Evolutionary conservation across 139 green algal genomes (phyloP), one percentile per base, ranked within the genome.

Genomic region (Chlamydomonas eustigma): DNA sequence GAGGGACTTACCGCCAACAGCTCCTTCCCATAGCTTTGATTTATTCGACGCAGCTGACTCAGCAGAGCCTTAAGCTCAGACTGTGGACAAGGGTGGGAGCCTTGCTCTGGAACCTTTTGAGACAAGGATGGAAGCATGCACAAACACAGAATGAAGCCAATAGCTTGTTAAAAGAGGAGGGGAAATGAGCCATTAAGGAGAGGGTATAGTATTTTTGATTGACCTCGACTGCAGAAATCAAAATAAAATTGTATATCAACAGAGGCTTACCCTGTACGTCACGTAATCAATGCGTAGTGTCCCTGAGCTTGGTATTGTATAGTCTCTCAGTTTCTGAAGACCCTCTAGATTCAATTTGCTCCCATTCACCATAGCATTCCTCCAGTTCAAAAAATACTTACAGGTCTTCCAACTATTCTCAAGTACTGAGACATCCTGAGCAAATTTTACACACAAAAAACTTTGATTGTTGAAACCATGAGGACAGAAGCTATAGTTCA

Each of bases 331-430:
- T 38, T 74, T 74, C 8, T 63, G 35, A 37, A 74, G 68, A 3
- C 37, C 36, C 37, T 74, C 68, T 18, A 4, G 3, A 5, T 32
- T 58, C 4, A 83, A 67, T 25, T 66, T 36, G 2, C 39, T 50
- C 36, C 73, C 73, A 66, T 83, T 79, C 39, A 77, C 51, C 44
- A 73, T 73, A 5, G 78, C 78, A 63, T 79, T 79, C 32, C 52
- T 50, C 78, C 78, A 83, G 37, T 83, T 83, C 50, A 76, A 32
- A 66, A 37, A 83, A 66, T 83, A 83, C 77, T 78, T 82, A 64
- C 64, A 72, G 33, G 71, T 34, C 28, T 12, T 1, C 64, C 78
- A 83, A 50, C 64, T 76, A 51, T 65, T 12, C 64, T 83, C 78
- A 37, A 83, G 50, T 33, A 64, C 72, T 4, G 72, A 79, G 33